Evolutionary conservation across 2,329 filamentous ascomycete genomes (phyloP), one percentile per base, ranked within the genome.

Genomic region (Elsinoe arachidis): DNA sequence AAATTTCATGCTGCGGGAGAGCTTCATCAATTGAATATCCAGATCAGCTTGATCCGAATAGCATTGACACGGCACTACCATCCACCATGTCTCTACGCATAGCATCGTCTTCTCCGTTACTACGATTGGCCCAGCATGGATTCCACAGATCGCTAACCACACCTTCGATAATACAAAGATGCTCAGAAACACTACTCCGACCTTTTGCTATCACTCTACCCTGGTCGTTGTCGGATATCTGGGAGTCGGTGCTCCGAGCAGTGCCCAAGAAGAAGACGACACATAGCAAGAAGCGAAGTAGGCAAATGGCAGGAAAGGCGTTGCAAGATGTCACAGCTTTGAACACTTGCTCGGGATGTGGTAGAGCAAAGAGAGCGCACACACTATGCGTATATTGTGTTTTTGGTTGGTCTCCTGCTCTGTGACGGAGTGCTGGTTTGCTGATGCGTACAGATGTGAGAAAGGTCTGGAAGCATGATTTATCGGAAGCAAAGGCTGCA

Each of bases 241-340:
- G 92, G 92, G 92, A 96, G 64, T 90, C 88, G 5, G 82, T 99
- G 46, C 79, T 99, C 64, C 85, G 85, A 63, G 93, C 93, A 1
- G 93, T 97, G 14, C 93, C 93, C 4, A 99, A 99, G 81, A 97
- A 96, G 78, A 99, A 97, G 82, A 95, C 90, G 34, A 96, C 92
- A 41, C 90, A 99, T 73, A 89, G 89, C 78, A 96, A 93, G 78
- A 96, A 90, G 80, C 82, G 93, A 65, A 86, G 90, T 69, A 84
- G 95, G 67, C 90, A 95, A 69, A 87, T 97, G 85, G 92, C 91
- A 21, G 93, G 93, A 68, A 99, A 99, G 76, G 92, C 85, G 44
- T 74, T 99, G 65, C 88, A 96, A 75, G 93, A 99, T 70, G 84
- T 95, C 58, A 93, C 87, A 62, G 82, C 83, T 56, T 75, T 99